Evolutionary conservation across 2,329 filamentous ascomycete species (phyloP).

Genomic region (Ophiostoma himal-ulmi): DNA sequence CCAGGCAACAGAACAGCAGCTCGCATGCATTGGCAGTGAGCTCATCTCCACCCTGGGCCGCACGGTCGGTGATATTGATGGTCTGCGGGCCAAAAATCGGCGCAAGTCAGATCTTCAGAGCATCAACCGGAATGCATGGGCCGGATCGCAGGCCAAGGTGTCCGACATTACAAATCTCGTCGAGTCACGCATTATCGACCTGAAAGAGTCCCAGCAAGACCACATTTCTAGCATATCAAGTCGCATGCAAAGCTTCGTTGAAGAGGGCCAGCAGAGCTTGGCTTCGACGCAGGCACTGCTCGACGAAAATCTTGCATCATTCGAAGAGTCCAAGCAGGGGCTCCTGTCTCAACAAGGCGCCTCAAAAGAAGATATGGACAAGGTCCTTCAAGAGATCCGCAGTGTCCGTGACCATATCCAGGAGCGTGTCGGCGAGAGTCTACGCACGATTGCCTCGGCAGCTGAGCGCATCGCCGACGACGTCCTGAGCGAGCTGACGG

Average conservation of each 20-base stretch:
- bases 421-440: conserved; percentile 72
- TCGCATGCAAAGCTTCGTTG: conserved; percentile 72
- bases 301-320: conserved; percentile 60
- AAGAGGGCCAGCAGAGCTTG: conserved; percentile 66
- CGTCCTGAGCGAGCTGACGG: conserved; percentile 75
- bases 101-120: conserved; percentile 78
- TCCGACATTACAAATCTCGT: conserved; percentile 69
- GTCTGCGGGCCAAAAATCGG: conserved; percentile 78
- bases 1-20: conserved; percentile 72
- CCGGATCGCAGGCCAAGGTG: conserved; percentile 68
- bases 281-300: conserved; percentile 64
- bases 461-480: conserved; percentile 86
- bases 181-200: conserved; percentile 65
- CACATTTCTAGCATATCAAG: conserved; percentile 62
- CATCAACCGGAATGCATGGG: conserved; percentile 74
- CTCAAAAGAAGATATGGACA: conserved; percentile 80
- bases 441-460: conserved; percentile 74
- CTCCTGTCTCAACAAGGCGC: conserved; percentile 61
- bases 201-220: conserved; percentile 65
- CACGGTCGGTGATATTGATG: conserved; percentile 74
- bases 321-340: conserved; percentile 42
- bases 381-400: conserved; percentile 87
- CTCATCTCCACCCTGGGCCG: conserved; percentile 71
- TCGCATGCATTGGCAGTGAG: conserved; percentile 65
- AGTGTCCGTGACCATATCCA: conserved; percentile 85